Evolutionary conservation across 225 moss, liverwort and hornwort genomes (phyloP), one percentile per base, ranked within the genome.

Genomic region (Rhytidiadelphus loreus): DNA sequence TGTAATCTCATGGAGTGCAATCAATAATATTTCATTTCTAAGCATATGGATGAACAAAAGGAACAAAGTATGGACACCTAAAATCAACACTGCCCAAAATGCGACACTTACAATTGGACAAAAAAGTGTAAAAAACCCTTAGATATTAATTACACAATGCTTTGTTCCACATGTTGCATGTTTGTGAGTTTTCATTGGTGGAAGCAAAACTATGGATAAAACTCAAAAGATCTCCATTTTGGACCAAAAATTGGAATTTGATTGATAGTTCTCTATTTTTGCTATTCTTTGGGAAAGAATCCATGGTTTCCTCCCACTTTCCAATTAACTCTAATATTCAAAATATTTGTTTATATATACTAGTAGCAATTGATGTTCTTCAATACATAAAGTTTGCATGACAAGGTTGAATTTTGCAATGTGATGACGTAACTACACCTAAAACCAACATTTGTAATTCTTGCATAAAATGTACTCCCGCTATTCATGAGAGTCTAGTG

Each of bases 191-290:
- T 1, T 68, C 22, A n/a, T n/a, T 68, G n/a, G 68, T n/a, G 12
- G n/a, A 68, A n/a, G 22, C 8, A 63, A 63, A 62, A 7, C 4
- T 16, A 21, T 2, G 11, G 21, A 19, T 11, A 10, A 1, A 6
- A 66, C 66, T 37, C 6, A 12, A 37, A n/a, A 65, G 5, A n/a
- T 7, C 22, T 68, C n/a, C n/a, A n/a, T n/a, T n/a, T 22, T 37
- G 12, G 21, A 23, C 12, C 6, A 7, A n/a, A 5, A 12, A 68
- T n/a, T n/a, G 7, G n/a, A n/a, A 8, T n/a, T 66, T n/a, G n/a
- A n/a, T 11, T 0, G 6, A 6, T 66, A 66, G 2, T 11, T 0
- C 10, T 37, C 2, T 65, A 0, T 19, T 37, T 37, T 35, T 65
- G 19, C 6, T 37, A 21, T 65, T 37, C 4, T 6, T 21, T 9